phyloP scores from a whole-genome alignment of 169 alveolate species.

The Cryptosporidium bovis region DNA sequence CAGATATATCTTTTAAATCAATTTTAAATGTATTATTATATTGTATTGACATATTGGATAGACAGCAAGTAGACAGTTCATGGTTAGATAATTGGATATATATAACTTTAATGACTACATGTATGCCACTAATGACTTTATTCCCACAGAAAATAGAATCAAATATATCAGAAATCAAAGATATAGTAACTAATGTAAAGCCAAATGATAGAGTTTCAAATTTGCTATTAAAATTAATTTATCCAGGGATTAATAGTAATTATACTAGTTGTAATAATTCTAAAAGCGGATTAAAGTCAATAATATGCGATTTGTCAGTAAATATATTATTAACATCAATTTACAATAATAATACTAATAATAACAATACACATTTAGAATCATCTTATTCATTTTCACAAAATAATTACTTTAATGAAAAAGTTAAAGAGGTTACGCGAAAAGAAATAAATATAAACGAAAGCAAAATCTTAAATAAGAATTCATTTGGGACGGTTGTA shows the following conservation, averaged over 20 bases:
- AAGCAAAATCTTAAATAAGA: too few species aligned
- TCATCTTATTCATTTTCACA: too few species aligned
- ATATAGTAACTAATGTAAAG: neutral
- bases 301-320: slow-evolving; percentile 27
- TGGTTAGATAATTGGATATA: slow-evolving; percentile 26
- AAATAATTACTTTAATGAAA: too few species aligned
- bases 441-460: too few species aligned
- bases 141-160: slow-evolving; percentile 40
- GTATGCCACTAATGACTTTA: slow-evolving; percentile 40
- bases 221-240: slow-evolving; percentile 3
- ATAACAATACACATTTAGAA: neutral
- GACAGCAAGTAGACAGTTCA: neutral
- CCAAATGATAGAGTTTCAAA: slow-evolving; percentile 18
- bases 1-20: slow-evolving; percentile 4
- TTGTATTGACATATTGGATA: slow-evolving; percentile 2
- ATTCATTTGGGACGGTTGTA: too few species aligned
- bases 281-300: neutral
- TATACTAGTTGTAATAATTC: neutral
- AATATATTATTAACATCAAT: slow-evolving; percentile 19
- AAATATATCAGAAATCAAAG: neutral
- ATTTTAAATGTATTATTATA: slow-evolving; percentile 1
- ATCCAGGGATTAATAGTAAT: slow-evolving; percentile 10
- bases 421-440: too few species aligned
- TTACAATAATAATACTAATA: slow-evolving; percentile 5
- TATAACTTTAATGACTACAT: neutral